Evolutionary conservation across 257 asterid genomes (phyloP).

Genomic region (Capsicum pubescens): DNA sequence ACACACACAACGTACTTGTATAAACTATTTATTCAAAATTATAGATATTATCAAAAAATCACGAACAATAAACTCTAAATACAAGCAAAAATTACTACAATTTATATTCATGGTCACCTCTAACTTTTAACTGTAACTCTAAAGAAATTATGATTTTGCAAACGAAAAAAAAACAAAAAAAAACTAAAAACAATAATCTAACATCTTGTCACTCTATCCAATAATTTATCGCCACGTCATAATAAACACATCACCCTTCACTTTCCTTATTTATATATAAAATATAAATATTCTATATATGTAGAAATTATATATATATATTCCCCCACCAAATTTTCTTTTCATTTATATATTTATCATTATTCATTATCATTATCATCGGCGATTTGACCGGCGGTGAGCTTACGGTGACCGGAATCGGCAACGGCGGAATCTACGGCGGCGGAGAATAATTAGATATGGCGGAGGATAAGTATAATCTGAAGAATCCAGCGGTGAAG

Average conservation of each 20-base stretch:
- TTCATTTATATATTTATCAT: too few relatives aligned
- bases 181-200: not conserved
- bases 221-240: not conserved
- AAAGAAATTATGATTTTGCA: too few relatives aligned
- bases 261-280: slow-evolving; percentile 3
- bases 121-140: too few relatives aligned
- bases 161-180: too few relatives aligned
- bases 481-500: slow-evolving; percentile 89
- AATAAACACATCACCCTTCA: not conserved
- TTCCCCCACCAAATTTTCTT: not conserved
- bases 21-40: too few relatives aligned
- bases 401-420: not conserved
- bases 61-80: too few relatives aligned
- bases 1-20: too few relatives aligned
- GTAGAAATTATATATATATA: not conserved
- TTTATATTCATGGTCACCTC: too few relatives aligned
- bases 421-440: not conserved
- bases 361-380: too few relatives aligned
- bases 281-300: too few relatives aligned
- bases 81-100: too few relatives aligned
- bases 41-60: too few relatives aligned
- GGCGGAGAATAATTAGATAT: slow-evolving; percentile 26
- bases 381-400: not conserved
- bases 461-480: slow-evolving; percentile 86
- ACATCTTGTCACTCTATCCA: not conserved